Conservation (phyloP, 306 rosid species). For the Sophora flavescens region DNA sequence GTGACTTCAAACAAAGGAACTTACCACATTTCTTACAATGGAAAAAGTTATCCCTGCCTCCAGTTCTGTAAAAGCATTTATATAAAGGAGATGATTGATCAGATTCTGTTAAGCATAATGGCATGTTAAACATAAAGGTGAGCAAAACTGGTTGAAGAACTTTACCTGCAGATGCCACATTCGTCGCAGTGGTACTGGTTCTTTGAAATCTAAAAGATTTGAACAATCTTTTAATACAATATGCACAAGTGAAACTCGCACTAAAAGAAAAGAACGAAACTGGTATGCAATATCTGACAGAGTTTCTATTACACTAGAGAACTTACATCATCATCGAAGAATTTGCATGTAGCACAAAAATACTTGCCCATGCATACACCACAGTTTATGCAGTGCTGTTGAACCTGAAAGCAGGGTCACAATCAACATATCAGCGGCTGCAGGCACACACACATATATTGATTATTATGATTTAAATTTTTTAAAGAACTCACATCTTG, state of each 20-base stretch:
- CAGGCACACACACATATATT: not conserved
- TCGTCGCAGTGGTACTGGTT: conserved; percentile 84
- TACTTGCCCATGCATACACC: conserved; percentile 89
- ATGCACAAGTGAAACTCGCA: not conserved
- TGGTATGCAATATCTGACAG: not conserved
- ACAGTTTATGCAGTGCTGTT: conserved; percentile 74
- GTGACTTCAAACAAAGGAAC: conserved; percentile 17
- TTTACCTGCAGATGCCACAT: conserved; percentile 95
- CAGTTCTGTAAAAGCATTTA: conserved; percentile 62
- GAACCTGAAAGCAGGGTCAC: conserved; percentile 66
- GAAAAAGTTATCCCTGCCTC: conserved; percentile 84
- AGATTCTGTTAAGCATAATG: conserved; percentile 17
- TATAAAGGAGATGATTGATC: conserved; percentile 6
- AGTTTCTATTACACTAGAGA: not conserved
- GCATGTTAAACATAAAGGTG: not conserved
- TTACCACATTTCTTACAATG: conserved; percentile 87
- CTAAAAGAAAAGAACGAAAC: conserved; percentile 7
- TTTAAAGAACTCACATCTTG: conserved; percentile 71
- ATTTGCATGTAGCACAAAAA: conserved; percentile 81
- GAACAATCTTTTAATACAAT: conserved; percentile 14
- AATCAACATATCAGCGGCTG: conserved; percentile 7
- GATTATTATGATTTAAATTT: conserved; percentile 10
- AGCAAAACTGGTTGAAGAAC: conserved; percentile 31
- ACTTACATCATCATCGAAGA: conserved; percentile 89
- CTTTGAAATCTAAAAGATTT: conserved; percentile 67